These are phyloP conservation scores for Potentilla sterilis DNA, from an alignment of 306 rosid genomes.

Conservation along the genomic window DNA sequence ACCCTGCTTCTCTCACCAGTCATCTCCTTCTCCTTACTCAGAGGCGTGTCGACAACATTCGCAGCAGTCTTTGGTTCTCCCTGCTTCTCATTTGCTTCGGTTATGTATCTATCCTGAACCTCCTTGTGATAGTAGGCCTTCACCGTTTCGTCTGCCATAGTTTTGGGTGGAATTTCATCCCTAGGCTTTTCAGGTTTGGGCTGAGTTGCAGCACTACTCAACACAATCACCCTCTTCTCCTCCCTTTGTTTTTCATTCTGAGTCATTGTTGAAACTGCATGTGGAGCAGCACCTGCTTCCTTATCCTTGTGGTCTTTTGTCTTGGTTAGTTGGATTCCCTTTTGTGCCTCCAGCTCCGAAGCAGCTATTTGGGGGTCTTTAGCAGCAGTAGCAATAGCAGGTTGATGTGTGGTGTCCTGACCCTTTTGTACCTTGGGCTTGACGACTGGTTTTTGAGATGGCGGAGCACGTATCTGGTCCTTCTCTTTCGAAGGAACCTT, in stretches of 20 bases:
- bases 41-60: constrained; percentile 18
- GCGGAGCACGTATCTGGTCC: constrained; percentile 23
- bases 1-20: constrained; percentile 19
- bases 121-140: background rate
- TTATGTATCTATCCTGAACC: background rate
- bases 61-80: constrained; percentile 21
- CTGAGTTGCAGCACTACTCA: constrained; percentile 10
- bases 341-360: constrained; percentile 15
- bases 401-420: constrained; percentile 5
- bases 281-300: background rate
- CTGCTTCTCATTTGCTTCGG: constrained; percentile 22
- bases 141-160: constrained; percentile 10
- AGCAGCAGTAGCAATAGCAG: background rate
- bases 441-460: background rate
- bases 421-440: constrained; percentile 13
- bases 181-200: constrained; percentile 20
- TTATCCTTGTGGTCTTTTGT: background rate
- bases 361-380: background rate
- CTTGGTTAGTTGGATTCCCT: background rate
- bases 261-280: background rate
- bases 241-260: constrained; percentile 14
- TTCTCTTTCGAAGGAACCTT: constrained; percentile 21
- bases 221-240: background rate
- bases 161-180: constrained; percentile 28
- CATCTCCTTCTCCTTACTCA: constrained; percentile 20